Base-by-base conservation (phyloP, 345 rosid genomes). In the Balakata baccata region DNA sequence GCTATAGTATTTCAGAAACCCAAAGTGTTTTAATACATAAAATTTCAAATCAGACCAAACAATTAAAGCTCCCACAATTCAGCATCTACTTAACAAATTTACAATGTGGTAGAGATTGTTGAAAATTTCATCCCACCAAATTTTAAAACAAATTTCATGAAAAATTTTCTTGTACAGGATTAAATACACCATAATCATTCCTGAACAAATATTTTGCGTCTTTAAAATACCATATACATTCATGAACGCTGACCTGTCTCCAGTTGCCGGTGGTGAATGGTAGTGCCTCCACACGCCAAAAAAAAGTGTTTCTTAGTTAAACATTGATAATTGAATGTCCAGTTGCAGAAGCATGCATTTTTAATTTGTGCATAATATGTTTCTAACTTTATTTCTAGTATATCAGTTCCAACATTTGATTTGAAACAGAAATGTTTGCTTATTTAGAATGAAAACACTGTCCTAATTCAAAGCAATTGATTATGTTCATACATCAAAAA, bases 401-500 rank as follows among this genome's bases (percentile, higher is more conserved):
- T 7, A 63, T 65, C 18, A 66, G 46, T 57, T 71, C 74, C 64
- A 18, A 54, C 11, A 11, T 70, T 54, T 64, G 12, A 54, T 56
- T 34, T 67, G 47, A 29, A 57, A 52, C 12, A 11, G 41, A 37
- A 10, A 17, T 34, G 43, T 10, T 54, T 13, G 16, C 38, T 54
- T 37, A 58, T 57, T n/a, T 47, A 66, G 49, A 54, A 64, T 39
- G 43, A 49, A 7, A 66, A 29, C 23, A 20, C 8, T 16, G 11
- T 34, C 34, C 6, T 6, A 47, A 25, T 49, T 47, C 2, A 13
- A 20, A 47, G 6, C 11, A 47, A 63, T 2, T 25, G 52, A 47
- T 45, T 47, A 20, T 61, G 53, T 68, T n/a, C 37, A 22, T 20
- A 58, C 57, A 52, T 65, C 64, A 70, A 63, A 73, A 49, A 75